Base-by-base conservation (phyloP, 257 asterid species). In the Solanum sitiens region DNA sequence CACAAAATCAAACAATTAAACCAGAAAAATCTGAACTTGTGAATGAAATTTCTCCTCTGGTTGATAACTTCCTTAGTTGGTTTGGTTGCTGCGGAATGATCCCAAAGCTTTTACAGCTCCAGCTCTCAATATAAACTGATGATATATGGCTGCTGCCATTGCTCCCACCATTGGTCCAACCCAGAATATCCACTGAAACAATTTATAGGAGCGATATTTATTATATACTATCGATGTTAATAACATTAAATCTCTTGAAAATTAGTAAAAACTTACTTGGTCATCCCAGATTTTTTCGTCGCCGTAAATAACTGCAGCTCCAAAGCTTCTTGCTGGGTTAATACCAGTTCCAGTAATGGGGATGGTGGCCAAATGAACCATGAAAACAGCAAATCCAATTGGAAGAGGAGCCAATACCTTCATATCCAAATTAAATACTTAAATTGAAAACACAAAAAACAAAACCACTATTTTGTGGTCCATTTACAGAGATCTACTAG, bases 141-240 rank as follows among this genome's bases (percentile, higher is more conserved):
- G 77, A 25, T 84, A 84, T 7, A 84, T 23, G 7, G 87, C 77
- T 13, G 87, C 87, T 59, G 2, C 4, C 39, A 67, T 35, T 2
- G 87, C 87, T 35, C 87, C 87, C 76, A 84, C 65, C 47, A 84
- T 61, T 14, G 87, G 87, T 63, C 87, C 87, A 63, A 84, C 77
- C 87, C 87, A 84, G 27, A 84, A 84, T 0, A 84, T 84, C 87
- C 87, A 84, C 87, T 67, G 87, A 77, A 83, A 83, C 61, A n/a
- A 3, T 1, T 37, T 8, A 7, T 8, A 40, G 9, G 65, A 56
- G 65, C 20, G 18, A 44, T 16, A 47, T 25, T 14, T 44, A 23
- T 44, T 44, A 25, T 2, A 4, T 4, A 35, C 3, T 30, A 11
- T 27, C 8, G 1, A 7, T 4, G 10, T 1, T 72, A 4, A 73